Conservation (phyloP, 2,329 filamentous ascomycete species). For the Septoria petroselini region DNA sequence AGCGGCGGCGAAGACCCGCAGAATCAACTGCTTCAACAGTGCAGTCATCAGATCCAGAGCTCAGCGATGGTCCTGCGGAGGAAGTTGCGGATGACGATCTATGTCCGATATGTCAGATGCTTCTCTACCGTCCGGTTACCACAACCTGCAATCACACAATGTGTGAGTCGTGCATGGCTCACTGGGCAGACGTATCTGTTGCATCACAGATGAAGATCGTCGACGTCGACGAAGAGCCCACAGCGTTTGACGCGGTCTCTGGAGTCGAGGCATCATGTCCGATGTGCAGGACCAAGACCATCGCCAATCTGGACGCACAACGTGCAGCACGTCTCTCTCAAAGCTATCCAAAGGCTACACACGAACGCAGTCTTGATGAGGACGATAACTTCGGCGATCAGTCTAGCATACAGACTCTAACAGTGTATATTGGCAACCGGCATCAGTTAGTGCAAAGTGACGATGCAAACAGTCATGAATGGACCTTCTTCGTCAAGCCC, state of each 20-base stretch:
- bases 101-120: conserved; percentile 47
- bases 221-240: conserved; percentile 39
- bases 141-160: conserved; percentile 46
- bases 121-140: conserved; percentile 44
- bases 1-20: neutral
- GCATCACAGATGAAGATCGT: conserved; percentile 41
- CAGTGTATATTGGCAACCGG: conserved; percentile 47
- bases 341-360: conserved; percentile 40
- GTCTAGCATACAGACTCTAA: conserved; percentile 41
- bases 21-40: neutral
- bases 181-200: conserved; percentile 46
- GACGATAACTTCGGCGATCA: conserved; percentile 26
- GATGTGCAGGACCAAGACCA: conserved; percentile 46
- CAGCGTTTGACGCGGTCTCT: conserved; percentile 31
- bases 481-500: conserved; percentile 48
- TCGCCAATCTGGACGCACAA: conserved; percentile 34
- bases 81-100: conserved; percentile 42
- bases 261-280: conserved; percentile 45
- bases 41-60: no score
- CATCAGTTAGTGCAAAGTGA: conserved; percentile 35
- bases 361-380: conserved; percentile 39
- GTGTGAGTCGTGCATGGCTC: conserved; percentile 47
- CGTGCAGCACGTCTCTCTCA: conserved; percentile 33
- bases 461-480: conserved; percentile 39
- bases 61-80: conserved; percentile 8